Evolutionary conservation across 306 rosid genomes (phyloP).

Genomic region (Purshia tridentata): DNA sequence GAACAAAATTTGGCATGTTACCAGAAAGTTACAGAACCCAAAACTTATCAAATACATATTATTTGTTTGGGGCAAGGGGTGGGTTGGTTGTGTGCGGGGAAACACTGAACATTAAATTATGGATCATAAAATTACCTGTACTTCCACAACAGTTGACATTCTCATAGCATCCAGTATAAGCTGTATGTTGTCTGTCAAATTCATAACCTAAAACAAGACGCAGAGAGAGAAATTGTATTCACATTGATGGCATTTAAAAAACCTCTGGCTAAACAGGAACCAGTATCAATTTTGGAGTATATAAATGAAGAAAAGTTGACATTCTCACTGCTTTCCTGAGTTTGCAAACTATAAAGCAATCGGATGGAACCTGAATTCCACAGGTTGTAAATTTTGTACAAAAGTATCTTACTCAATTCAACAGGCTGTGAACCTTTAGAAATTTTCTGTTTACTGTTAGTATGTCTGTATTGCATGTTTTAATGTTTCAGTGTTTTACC

Average conservation of each 20-base stretch:
- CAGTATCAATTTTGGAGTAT: background rate
- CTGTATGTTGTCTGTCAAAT: conserved; percentile 70
- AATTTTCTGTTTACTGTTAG: background rate
- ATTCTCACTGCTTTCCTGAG: background rate
- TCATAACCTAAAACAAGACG: conserved; percentile 48
- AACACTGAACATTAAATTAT: conserved; percentile 8
- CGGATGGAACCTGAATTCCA: too few species aligned
- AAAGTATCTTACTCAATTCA: background rate
- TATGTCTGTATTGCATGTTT: background rate
- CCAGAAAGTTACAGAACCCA: background rate
- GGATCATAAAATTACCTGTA: conserved; percentile 53
- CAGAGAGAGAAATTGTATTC: background rate
- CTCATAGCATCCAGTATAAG: conserved; percentile 61
- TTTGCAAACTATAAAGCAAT: too few species aligned
- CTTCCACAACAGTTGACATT: conserved; percentile 56
- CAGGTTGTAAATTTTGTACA: background rate
- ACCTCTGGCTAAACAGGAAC: background rate
- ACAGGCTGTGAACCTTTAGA: background rate
- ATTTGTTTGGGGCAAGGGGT: too few species aligned
- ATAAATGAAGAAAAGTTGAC: background rate
- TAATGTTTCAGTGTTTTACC: too few species aligned
- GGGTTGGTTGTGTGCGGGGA: too few species aligned
- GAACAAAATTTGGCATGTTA: background rate
- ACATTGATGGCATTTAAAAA: background rate
- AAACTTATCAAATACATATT: background rate